Percentiles rank a stretch among this genome's conserved stretches.
phyloP scores from a whole-genome alignment of 768 basidiomycete genomes.

The Lentinula raphanica region DNA sequence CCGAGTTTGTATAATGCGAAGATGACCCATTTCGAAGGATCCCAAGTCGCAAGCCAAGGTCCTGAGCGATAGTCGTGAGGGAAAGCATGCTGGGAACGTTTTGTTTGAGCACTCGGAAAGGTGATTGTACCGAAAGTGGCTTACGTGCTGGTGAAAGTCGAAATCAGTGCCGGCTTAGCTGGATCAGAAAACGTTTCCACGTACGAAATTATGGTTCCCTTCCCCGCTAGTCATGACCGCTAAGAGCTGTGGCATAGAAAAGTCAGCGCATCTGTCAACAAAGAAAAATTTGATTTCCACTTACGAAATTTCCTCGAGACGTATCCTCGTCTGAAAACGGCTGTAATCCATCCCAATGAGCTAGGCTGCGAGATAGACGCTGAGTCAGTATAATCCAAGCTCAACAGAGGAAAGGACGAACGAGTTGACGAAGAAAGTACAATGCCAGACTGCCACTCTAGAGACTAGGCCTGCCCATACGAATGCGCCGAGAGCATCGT shows the following conservation, averaged over 20 bases:
- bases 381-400: not conserved
- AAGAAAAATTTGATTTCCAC: slow-evolving; percentile 12
- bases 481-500: slow-evolving; percentile 61
- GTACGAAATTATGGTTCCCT: slow-evolving; percentile 73
- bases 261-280: not conserved
- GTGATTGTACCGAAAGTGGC: too few species aligned
- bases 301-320: slow-evolving; percentile 66
- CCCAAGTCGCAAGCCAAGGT: slow-evolving; percentile 58
- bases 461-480: slow-evolving; percentile 70
- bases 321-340: slow-evolving; percentile 79
- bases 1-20: slow-evolving; percentile 43
- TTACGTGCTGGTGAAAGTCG: not conserved
- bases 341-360: slow-evolving; percentile 79
- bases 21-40: slow-evolving; percentile 80
- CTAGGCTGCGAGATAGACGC: slow-evolving; percentile 38
- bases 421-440: slow-evolving; percentile 70
- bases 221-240: slow-evolving; percentile 71
- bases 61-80: slow-evolving; percentile 76
- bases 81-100: slow-evolving; percentile 54
- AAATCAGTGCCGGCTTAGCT: not conserved
- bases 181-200: slow-evolving; percentile 18
- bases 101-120: too few species aligned
- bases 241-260: slow-evolving; percentile 39
- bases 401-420: slow-evolving; percentile 25
- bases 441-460: slow-evolving; percentile 65